phyloP scores from a whole-genome alignment of 495 filamentous ascomycete species.

The Collariella sp. region DNA sequence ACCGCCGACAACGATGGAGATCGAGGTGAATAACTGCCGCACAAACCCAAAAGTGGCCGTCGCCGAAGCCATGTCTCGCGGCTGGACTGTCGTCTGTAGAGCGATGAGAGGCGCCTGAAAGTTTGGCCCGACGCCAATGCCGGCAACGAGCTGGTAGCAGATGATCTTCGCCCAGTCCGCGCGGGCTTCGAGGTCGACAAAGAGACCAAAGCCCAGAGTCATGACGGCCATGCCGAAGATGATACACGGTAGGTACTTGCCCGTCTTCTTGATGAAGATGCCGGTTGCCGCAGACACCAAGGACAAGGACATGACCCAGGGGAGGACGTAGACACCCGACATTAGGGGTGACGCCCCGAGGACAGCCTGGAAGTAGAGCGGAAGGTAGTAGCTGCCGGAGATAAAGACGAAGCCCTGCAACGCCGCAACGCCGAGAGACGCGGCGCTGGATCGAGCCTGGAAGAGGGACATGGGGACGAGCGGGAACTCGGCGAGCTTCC shows the following conservation, averaged over 20 bases:
- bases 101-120: conserved; percentile 75
- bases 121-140: conserved; percentile 56
- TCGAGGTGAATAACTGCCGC: conserved; percentile 60
- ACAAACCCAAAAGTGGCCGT: conserved; percentile 70
- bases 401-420: conserved; percentile 69
- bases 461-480: conserved; percentile 70
- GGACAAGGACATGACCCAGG: conserved; percentile 63
- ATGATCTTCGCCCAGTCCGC: conserved; percentile 53
- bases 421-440: conserved; percentile 50
- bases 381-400: conserved; percentile 63
- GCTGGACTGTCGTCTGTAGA: conserved; percentile 60
- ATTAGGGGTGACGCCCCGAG: conserved; percentile 63
- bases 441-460: conserved; percentile 48
- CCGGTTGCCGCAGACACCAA: conserved; percentile 56
- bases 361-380: conserved; percentile 71
- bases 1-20: conserved; percentile 68
- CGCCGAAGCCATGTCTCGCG: conserved; percentile 65
- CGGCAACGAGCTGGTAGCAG: conserved; percentile 55
- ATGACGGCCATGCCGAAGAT: conserved; percentile 49
- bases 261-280: conserved; percentile 65
- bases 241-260: conserved; percentile 46
- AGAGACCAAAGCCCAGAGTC: conserved; percentile 57
- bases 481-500: conserved; percentile 64
- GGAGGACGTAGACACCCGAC: conserved; percentile 71
- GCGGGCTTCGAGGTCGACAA: conserved; percentile 46